These are phyloP conservation scores for Ceratocystis colombiana DNA, from an alignment of 2,329 filamentous ascomycete genomes.

Conservation along the genomic window DNA sequence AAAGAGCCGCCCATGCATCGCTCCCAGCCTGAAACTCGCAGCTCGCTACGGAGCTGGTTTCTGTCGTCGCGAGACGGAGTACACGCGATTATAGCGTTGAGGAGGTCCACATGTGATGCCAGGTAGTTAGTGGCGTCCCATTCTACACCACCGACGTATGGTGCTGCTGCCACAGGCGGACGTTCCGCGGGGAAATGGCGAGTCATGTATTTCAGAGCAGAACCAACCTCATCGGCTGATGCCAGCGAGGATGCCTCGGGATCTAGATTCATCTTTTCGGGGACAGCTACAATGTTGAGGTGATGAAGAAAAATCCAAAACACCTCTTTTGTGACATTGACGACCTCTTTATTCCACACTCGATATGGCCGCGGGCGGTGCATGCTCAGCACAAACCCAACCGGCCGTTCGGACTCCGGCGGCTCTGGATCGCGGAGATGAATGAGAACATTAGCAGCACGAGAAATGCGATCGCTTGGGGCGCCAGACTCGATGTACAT, in stretches of 20 bases:
- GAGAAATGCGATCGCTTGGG: slow-evolving; percentile 50
- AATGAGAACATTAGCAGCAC: slow-evolving; percentile 62
- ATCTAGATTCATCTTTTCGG: slow-evolving; percentile 31
- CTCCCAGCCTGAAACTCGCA: slow-evolving; percentile 81
- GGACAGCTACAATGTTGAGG: slow-evolving; percentile 70
- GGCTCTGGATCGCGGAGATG: slow-evolving; percentile 74
- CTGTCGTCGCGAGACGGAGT: slow-evolving; percentile 59
- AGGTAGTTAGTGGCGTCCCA: slow-evolving; percentile 98
- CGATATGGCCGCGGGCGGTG: slow-evolving; percentile 77
- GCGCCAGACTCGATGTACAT: slow-evolving; percentile 68
- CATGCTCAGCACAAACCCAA: slow-evolving; percentile 85
- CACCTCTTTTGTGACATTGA: slow-evolving; percentile 90
- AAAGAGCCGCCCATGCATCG: slow-evolving; percentile 76
- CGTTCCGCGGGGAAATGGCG: slow-evolving; percentile 74
- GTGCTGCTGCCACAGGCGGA: slow-evolving; percentile 83
- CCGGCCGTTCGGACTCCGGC: slow-evolving; percentile 62
- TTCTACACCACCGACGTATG: slow-evolving; percentile 93
- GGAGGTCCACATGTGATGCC: slow-evolving; percentile 79
- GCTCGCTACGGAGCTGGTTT: slow-evolving; percentile 65
- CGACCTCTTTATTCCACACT: slow-evolving; percentile 86
- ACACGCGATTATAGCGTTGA: slow-evolving; percentile 83
- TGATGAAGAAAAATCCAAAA: slow-evolving; percentile 99
- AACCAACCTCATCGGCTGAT: slow-evolving; percentile 35
- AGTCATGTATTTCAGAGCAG: slow-evolving; percentile 45
- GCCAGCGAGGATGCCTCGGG: slow-evolving; percentile 31